These are phyloP conservation scores for Adansonia rubrostipa DNA, from an alignment of 441 rosid genomes.

Conservation along the genomic window DNA sequence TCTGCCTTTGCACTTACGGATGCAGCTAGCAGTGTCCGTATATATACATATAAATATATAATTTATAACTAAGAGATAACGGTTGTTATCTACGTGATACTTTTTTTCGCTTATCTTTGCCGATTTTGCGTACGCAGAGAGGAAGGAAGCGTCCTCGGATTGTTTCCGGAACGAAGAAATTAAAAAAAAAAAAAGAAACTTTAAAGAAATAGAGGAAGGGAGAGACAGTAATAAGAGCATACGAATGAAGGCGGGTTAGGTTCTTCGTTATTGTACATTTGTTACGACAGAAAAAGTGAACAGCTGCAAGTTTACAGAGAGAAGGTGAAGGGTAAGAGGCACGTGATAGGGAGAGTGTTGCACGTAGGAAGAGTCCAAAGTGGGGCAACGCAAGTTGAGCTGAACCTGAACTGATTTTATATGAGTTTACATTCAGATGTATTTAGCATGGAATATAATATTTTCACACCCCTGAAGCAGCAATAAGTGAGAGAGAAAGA, in stretches of 20 bases:
- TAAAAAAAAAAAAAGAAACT: not conserved
- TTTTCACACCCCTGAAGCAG: not conserved
- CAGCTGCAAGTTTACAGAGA: conserved; percentile 18
- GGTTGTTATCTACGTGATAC: not conserved
- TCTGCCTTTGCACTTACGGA: not conserved
- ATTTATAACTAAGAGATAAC: not conserved
- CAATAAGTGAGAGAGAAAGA: conserved; percentile 15
- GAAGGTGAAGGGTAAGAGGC: not conserved
- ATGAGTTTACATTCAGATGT: too few species aligned
- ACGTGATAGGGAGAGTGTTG: conserved; percentile 6
- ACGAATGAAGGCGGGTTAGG: not conserved
- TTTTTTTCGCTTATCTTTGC: conserved; percentile 14
- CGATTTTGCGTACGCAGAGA: conserved; percentile 10
- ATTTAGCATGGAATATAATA: too few species aligned
- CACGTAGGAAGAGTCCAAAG: conserved; percentile 25
- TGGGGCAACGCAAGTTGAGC: not conserved
- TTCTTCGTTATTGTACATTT: not conserved
- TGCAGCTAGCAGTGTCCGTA: not conserved
- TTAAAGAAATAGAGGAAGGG: not conserved
- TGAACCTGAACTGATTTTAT: not conserved
- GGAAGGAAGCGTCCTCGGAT: not conserved
- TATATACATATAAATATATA: not conserved
- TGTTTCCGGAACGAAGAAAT: conserved; percentile 24
- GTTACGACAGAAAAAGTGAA: not conserved
- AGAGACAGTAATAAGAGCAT: not conserved